Evolutionary conservation across 2,329 filamentous ascomycete genomes (phyloP).

Genomic region (Alternaria brassicae): DNA sequence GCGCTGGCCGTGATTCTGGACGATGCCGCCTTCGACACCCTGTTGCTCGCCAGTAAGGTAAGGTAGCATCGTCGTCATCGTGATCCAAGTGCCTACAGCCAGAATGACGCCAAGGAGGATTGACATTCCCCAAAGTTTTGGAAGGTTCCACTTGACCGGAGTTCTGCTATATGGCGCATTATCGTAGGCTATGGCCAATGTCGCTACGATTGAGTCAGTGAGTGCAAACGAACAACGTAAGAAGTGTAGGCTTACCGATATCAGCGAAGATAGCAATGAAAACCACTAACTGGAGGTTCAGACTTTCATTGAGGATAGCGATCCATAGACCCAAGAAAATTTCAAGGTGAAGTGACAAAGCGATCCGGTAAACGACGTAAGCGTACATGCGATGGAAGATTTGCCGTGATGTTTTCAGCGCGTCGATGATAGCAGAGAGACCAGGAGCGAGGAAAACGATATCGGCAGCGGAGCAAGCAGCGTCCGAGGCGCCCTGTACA

Average conservation of each 20-base stretch:
- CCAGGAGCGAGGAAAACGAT: conserved; percentile 93
- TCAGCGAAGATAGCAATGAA: conserved; percentile 96
- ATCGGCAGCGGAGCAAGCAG: conserved; percentile 88
- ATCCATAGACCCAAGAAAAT: conserved; percentile 94
- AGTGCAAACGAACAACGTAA: neutral
- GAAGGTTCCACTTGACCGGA: conserved; percentile 94
- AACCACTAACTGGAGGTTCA: conserved; percentile 87
- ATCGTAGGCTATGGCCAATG: conserved; percentile 90
- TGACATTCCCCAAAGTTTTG: conserved; percentile 93
- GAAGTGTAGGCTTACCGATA: conserved; percentile 55
- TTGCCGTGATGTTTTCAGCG: conserved; percentile 89
- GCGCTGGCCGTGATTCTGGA: conserved; percentile 84
- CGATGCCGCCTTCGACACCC: conserved; percentile 77
- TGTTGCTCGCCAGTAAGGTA: conserved; percentile 51
- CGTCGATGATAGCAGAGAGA: conserved; percentile 90
- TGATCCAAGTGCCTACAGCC: conserved; percentile 85
- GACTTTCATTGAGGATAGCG: conserved; percentile 80
- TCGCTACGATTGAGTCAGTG: conserved; percentile 58
- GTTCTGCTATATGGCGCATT: conserved; percentile 86
- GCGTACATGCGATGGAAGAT: conserved; percentile 98
- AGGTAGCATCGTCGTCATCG: conserved; percentile 81
- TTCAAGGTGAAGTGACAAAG: conserved; percentile 87
- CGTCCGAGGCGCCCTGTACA: conserved; percentile 89
- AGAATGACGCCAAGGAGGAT: conserved; percentile 82
- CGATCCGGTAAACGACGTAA: conserved; percentile 95